Percentiles rank a stretch among this genome's conserved stretches.
Conservation (phyloP, 371 early-diverging fungal genomes). For the Actinomucor elegans region DNA sequence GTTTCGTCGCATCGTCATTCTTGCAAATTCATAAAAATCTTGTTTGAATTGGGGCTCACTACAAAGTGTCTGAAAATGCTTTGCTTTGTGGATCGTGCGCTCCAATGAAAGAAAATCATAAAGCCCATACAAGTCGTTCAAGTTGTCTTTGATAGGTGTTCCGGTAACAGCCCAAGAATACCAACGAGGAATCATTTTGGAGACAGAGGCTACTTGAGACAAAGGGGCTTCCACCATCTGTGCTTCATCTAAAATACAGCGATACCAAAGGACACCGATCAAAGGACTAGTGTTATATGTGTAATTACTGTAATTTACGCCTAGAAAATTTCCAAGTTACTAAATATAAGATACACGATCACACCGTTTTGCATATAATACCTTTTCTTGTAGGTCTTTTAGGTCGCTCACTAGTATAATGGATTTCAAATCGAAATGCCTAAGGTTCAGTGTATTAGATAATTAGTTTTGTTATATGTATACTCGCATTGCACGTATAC, state of each 20-base stretch:
- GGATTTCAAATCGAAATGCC: conserved; percentile 53
- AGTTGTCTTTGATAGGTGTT: conserved; percentile 57
- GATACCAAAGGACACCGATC: conserved; percentile 58
- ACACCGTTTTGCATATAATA: too few relatives aligned
- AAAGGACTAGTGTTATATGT: conserved; percentile 46
- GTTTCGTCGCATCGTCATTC: conserved; percentile 56
- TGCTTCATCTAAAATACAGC: conserved; percentile 60
- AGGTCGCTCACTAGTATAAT: conserved; percentile 33
- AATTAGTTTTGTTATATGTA: not conserved
- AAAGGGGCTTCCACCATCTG: conserved; percentile 65
- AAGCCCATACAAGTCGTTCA: conserved; percentile 55
- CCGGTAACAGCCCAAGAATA: conserved; percentile 75
- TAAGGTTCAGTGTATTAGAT: too few relatives aligned
- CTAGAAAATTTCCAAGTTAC: too few relatives aligned
- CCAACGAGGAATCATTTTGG: conserved; percentile 54
- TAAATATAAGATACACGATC: too few relatives aligned
- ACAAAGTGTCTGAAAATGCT: conserved; percentile 18
- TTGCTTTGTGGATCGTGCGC: conserved; percentile 24
- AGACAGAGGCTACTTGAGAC: conserved; percentile 53
- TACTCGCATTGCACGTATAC: conserved; percentile 12
- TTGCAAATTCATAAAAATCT: conserved; percentile 35
- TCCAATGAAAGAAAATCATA: conserved; percentile 45
- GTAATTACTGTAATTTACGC: conserved; percentile 2
- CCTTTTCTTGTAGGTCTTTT: conserved; percentile 31
- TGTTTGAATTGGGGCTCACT: conserved; percentile 10